These are phyloP conservation scores for Citrus glauca DNA, from an alignment of 345 rosid genomes.

Conservation along the genomic window DNA sequence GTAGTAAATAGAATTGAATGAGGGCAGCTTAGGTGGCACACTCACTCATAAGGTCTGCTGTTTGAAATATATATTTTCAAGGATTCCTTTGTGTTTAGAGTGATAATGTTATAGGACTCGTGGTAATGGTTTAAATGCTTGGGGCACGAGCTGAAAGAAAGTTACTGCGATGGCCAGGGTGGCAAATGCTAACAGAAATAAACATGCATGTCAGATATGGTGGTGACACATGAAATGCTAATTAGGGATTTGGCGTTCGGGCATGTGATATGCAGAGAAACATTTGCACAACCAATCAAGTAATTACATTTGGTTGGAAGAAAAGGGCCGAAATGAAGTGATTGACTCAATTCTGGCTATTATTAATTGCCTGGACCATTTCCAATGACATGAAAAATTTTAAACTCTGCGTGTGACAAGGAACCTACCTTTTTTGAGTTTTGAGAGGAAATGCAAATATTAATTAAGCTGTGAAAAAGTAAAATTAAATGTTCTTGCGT, in stretches of 20 bases:
- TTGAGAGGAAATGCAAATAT: no score
- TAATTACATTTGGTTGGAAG: neutral
- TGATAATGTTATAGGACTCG: neutral
- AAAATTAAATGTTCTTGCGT: no score
- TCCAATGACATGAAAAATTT: neutral
- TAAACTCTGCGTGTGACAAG: neutral
- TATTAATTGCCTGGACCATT: neutral
- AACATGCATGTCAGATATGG: neutral
- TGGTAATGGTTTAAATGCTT: neutral
- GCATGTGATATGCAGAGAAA: neutral
- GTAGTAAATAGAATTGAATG: constrained; percentile 22
- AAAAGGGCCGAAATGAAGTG: neutral
- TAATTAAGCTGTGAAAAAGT: no score
- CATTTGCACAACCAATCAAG: neutral
- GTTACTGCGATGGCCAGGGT: neutral
- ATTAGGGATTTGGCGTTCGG: neutral
- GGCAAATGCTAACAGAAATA: neutral
- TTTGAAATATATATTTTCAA: neutral
- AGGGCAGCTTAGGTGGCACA: neutral
- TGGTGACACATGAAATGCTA: neutral
- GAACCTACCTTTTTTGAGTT: no score
- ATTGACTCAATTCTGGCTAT: neutral
- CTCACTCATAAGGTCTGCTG: neutral
- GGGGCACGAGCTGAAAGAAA: neutral
- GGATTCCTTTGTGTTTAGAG: neutral